These are phyloP conservation scores for Fagopyrum tataricum DNA, from an alignment of 148 eudicot species.

Conservation along the genomic window DNA sequence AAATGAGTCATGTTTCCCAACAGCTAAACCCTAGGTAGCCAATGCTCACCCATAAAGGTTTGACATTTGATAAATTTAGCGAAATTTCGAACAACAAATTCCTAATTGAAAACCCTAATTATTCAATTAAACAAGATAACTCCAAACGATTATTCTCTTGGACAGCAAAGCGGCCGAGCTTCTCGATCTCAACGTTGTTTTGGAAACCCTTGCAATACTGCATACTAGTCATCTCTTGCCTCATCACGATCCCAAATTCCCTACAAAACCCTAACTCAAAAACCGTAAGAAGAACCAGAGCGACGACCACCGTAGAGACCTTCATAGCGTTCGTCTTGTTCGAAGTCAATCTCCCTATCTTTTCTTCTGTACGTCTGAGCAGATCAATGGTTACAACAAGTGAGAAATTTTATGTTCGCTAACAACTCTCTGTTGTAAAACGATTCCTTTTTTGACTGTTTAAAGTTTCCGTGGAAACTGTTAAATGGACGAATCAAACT, in stretches of 20 bases:
- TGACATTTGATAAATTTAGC: neutral
- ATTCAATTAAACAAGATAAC: neutral
- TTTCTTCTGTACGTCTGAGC: neutral
- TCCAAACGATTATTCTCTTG: conserved; percentile 10
- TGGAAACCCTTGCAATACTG: neutral
- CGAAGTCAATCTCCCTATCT: neutral
- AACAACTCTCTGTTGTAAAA: neutral
- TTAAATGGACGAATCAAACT: neutral
- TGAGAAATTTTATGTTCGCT: neutral
- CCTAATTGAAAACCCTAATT: neutral
- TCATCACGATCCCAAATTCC: neutral
- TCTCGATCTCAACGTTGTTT: conserved; percentile 5
- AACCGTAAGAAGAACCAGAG: neutral
- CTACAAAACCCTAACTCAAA: conserved; percentile 12
- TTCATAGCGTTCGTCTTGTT: conserved; percentile 1
- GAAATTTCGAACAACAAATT: neutral
- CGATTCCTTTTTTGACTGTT: neutral
- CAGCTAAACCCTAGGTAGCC: neutral
- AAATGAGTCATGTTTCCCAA: neutral
- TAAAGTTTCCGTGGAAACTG: neutral
- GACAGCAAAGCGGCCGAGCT: conserved; percentile 14
- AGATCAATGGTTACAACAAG: neutral
- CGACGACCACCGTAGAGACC: conserved; percentile 3
- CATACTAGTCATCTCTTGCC: neutral
- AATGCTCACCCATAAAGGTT: neutral